Evolutionary conservation across 345 rosid genomes (phyloP).

Genomic region (Eucalyptus erythrocorys): DNA sequence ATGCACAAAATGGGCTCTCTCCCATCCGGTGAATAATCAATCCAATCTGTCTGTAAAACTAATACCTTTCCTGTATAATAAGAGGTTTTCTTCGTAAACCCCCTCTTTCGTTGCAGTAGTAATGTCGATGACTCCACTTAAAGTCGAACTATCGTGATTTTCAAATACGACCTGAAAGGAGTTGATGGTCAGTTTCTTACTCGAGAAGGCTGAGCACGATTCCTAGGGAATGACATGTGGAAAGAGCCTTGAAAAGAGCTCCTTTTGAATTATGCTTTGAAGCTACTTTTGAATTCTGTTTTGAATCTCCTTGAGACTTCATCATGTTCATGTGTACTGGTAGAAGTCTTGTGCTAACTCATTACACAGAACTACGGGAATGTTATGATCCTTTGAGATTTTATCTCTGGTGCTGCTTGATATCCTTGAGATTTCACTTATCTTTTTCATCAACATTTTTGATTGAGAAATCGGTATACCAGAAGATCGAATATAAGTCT

Average conservation of each 20-base stretch:
- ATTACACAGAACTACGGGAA: not conserved
- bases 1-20: not conserved
- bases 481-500: not conserved
- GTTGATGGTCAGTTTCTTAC: not conserved
- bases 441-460: not conserved
- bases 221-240: not conserved
- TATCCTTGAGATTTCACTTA: not conserved
- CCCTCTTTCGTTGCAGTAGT: not conserved
- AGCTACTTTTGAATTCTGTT: not conserved
- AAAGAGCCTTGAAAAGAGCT: not conserved
- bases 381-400: not conserved
- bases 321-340: not conserved
- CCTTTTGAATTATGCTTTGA: not conserved
- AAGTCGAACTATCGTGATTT: not conserved
- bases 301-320: not conserved
- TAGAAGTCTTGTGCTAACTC: not conserved
- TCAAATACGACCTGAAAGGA: not conserved
- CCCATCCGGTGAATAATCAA: not conserved
- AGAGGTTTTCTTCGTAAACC: not conserved
- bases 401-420: not conserved
- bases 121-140: not conserved
- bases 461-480: accelerated
- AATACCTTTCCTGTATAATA: not conserved
- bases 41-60: not conserved
- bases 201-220: not conserved